Evolutionary conservation across 2,329 filamentous ascomycete genomes (phyloP).

Genomic region (Graphilbum sp.): DNA sequence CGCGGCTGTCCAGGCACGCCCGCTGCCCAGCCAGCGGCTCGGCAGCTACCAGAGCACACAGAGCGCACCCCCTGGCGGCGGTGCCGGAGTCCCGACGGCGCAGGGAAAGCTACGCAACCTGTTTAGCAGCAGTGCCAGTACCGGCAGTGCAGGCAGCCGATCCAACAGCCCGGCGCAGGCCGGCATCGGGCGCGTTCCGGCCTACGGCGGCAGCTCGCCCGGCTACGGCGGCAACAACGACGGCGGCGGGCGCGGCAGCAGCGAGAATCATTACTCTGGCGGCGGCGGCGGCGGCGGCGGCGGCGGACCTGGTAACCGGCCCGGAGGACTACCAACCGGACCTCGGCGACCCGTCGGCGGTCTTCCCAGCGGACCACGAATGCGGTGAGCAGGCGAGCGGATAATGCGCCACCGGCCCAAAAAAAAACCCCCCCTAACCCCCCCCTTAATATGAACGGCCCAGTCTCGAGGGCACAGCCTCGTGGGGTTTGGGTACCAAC

Average conservation of each 20-base stretch:
- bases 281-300: constrained; percentile 17
- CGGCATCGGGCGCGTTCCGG: constrained; percentile 11
- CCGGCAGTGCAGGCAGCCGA: constrained; percentile 39
- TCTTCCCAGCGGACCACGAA: constrained; percentile 22
- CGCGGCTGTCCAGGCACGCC: constrained; percentile 32
- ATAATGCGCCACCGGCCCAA: too few species aligned
- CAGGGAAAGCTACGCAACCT: constrained; percentile 74
- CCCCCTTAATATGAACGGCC: too few species aligned
- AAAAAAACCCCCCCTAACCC: too few species aligned
- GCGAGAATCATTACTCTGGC: constrained; percentile 20
- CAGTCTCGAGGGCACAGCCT: too few species aligned
- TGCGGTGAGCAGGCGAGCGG: constrained; percentile 23
- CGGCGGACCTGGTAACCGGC: constrained; percentile 20
- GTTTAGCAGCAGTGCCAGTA: constrained; percentile 38
- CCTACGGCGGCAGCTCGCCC: constrained; percentile 15
- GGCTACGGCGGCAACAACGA: constrained; percentile 22
- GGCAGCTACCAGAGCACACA: constrained; percentile 53
- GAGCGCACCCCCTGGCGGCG: constrained; percentile 19
- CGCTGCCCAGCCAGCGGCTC: constrained; percentile 54
- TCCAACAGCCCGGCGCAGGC: constrained; percentile 14
- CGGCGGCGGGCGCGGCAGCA: constrained; percentile 16
- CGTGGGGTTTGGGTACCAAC: too few species aligned
- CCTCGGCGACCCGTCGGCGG: constrained; percentile 18
- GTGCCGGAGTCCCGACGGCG: constrained; percentile 28
- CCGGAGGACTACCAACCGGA: constrained; percentile 21